These are phyloP conservation scores for Tolypocladium capitatum DNA, from an alignment of 2,329 filamentous ascomycete species.

Conservation along the genomic window DNA sequence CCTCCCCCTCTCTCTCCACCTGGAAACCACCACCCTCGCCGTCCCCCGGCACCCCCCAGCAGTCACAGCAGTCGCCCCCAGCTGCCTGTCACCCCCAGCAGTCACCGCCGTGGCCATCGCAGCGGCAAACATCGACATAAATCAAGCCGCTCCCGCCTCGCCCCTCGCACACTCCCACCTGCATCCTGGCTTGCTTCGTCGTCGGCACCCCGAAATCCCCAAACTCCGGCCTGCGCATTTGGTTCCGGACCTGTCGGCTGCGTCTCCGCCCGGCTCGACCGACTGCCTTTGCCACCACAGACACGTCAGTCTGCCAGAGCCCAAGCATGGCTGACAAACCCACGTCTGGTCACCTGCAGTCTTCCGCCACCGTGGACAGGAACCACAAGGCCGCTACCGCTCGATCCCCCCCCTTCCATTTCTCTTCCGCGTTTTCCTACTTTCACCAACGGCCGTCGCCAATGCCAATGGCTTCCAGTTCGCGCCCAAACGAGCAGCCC, in stretches of 20 bases:
- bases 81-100: not conserved
- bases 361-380: constrained; percentile 19
- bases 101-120: not conserved
- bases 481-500: constrained; percentile 8
- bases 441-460: constrained; percentile 5
- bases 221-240: not conserved
- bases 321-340: constrained; percentile 23
- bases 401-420: constrained; percentile 6
- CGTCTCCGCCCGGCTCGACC: too few species aligned
- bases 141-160: not conserved
- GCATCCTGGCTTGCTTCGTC: too few species aligned
- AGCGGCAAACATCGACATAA: not conserved
- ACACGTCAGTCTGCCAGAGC: constrained; percentile 1
- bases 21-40: too few species aligned
- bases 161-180: not conserved
- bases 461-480: constrained; percentile 14
- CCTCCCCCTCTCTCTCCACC: too few species aligned
- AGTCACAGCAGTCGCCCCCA: not conserved
- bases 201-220: not conserved
- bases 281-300: not conserved
- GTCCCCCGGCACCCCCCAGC: too few species aligned
- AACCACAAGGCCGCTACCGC: constrained; percentile 4
- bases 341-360: constrained; percentile 10
- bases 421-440: constrained; percentile 3
- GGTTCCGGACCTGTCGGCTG: too few species aligned